Conservation (phyloP, 306 rosid genomes). For the Vigna reflexopilosa region DNA sequence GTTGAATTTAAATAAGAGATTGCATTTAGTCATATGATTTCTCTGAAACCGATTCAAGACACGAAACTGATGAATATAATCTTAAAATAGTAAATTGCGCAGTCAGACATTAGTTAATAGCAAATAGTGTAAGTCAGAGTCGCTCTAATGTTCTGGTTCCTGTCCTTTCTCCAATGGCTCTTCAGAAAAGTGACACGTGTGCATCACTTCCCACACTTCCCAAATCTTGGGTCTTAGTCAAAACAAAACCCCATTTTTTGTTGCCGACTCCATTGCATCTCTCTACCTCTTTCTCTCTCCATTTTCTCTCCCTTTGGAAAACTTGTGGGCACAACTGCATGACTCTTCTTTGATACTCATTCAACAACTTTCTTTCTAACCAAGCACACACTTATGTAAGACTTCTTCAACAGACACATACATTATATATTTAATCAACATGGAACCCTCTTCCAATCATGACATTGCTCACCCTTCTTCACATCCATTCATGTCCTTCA, state of each 20-base stretch:
- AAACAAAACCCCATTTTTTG: conserved; percentile 53
- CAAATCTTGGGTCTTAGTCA: conserved; percentile 62
- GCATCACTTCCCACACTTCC: conserved; percentile 61
- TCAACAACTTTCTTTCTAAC: conserved; percentile 3
- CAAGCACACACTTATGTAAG: conserved; percentile 13
- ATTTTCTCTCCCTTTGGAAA: background rate
- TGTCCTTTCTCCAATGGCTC: background rate
- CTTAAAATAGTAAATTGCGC: background rate
- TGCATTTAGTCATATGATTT: too few relatives aligned
- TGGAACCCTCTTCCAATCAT: conserved; percentile 46
- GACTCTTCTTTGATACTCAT: conserved; percentile 46
- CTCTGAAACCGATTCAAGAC: too few relatives aligned
- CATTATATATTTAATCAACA: background rate
- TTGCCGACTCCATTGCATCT: conserved; percentile 68
- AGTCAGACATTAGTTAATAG: background rate
- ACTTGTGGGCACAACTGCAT: conserved; percentile 32
- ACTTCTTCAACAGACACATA: background rate
- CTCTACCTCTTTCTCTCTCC: conserved; percentile 27
- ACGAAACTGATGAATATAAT: too few relatives aligned
- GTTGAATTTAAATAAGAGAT: too few relatives aligned
- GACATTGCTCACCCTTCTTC: conserved; percentile 10
- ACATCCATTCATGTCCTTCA: conserved; percentile 37
- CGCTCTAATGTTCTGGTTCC: background rate
- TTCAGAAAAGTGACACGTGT: conserved; percentile 40
- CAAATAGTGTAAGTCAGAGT: conserved; percentile 6